Evolutionary conservation across 139 green algal species (phyloP).

Genomic region (Diplosphaera chodatii): DNA sequence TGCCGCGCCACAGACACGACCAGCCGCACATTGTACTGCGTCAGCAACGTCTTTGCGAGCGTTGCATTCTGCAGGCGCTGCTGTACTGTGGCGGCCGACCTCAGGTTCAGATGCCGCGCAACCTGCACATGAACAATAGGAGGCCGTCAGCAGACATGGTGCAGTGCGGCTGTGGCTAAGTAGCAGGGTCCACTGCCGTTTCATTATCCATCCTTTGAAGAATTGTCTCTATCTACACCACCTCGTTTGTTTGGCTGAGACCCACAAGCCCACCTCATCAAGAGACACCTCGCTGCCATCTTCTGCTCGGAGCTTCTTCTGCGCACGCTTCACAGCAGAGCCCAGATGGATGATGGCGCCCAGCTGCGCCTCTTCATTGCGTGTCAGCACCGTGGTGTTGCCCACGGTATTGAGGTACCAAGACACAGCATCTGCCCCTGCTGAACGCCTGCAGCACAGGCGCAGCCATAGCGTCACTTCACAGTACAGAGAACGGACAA

Average conservation of each 20-base stretch:
- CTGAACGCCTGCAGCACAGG: neutral
- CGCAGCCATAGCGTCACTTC: too few species aligned
- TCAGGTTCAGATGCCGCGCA: slow-evolving; percentile 38
- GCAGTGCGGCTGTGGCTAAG: too few species aligned
- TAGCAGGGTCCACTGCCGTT: too few species aligned
- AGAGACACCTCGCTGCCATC: slow-evolving; percentile 22
- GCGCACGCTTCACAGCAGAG: slow-evolving; percentile 15
- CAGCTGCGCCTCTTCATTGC: slow-evolving; percentile 2
- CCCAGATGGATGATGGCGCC: slow-evolving; percentile 21
- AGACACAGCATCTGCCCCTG: neutral
- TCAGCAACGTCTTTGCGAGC: slow-evolving; percentile 30
- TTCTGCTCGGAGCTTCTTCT: slow-evolving; percentile 7
- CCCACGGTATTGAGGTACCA: slow-evolving; percentile 2
- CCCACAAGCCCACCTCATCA: slow-evolving; percentile 45
- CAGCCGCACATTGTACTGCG: slow-evolving; percentile 45
- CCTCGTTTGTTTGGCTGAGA: too few species aligned
- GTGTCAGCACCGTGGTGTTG: slow-evolving; percentile 6
- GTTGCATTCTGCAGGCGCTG: slow-evolving; percentile 33
- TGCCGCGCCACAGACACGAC: slow-evolving; percentile 28
- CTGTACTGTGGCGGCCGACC: slow-evolving; percentile 8
- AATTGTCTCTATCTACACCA: too few species aligned
- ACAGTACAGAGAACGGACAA: too few species aligned
- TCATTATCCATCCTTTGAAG: too few species aligned
- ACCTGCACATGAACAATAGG: neutral
- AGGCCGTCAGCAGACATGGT: too few species aligned